A percentile compares a stretch with the other conserved stretches of the same genome.
Conservation (phyloP, 2,329 filamentous ascomycete genomes). For the Sarocladium oryzae region DNA sequence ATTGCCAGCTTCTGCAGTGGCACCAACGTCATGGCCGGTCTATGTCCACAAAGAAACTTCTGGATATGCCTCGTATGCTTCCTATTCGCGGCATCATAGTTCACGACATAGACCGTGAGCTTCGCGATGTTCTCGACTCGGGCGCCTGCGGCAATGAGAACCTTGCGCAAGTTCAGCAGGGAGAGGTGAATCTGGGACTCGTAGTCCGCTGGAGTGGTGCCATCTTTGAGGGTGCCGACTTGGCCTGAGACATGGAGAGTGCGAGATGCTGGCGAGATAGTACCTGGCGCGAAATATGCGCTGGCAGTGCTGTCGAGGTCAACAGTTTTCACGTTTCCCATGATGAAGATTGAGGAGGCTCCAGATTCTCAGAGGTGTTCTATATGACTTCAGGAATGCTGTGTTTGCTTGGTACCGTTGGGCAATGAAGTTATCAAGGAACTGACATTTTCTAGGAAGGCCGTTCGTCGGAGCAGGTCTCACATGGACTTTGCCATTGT, state of each 20-base stretch:
- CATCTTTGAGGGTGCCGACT: slow-evolving; percentile 24
- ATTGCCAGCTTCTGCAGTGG: slow-evolving; percentile 33
- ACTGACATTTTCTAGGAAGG: too few relatives aligned
- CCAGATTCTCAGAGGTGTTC: too few relatives aligned
- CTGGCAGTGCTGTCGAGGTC: slow-evolving; percentile 15
- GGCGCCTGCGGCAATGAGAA: slow-evolving; percentile 29
- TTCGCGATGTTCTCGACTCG: slow-evolving; percentile 31
- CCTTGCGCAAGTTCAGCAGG: slow-evolving; percentile 29
- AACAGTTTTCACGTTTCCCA: slow-evolving; percentile 7
- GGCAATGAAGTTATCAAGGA: too few relatives aligned
- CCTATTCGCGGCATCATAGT: slow-evolving; percentile 31
- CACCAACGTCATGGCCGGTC: slow-evolving; percentile 35
- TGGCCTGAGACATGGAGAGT: slow-evolving; percentile 29
- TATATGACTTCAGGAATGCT: too few relatives aligned
- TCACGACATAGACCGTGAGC: slow-evolving; percentile 35
- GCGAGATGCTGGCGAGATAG: slow-evolving; percentile 11
- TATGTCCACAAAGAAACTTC: slow-evolving; percentile 29
- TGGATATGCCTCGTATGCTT: slow-evolving; percentile 31
- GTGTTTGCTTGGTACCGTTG: too few relatives aligned
- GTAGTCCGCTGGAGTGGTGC: slow-evolving; percentile 28
- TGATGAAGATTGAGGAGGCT: background rate
- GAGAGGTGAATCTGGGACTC: slow-evolving; percentile 35
- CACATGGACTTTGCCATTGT: too few relatives aligned
- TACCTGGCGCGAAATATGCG: slow-evolving; percentile 19
- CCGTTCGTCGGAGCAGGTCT: too few relatives aligned